phyloP scores from a whole-genome alignment of 2,329 filamentous ascomycete species.

The Verticillium longisporum region DNA sequence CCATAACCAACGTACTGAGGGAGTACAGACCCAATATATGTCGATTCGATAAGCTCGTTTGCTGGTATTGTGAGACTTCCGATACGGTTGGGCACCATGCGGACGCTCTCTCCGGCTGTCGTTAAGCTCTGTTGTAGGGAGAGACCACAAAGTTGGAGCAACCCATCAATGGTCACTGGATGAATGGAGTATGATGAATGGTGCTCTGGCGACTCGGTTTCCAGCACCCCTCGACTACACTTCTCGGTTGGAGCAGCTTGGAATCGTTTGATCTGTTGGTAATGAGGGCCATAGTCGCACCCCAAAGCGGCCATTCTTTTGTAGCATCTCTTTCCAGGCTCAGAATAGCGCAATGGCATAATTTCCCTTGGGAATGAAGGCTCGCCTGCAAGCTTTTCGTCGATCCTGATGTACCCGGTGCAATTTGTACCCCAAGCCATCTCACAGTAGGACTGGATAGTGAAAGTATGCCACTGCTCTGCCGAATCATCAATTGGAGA shows the following conservation, averaged over 20 bases:
- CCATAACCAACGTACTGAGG: neutral
- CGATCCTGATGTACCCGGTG: neutral
- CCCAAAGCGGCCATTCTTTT: neutral
- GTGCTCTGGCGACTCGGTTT: neutral
- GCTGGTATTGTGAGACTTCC: neutral
- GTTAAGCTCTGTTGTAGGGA: neutral
- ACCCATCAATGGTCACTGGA: neutral
- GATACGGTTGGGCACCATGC: neutral
- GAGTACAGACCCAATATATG: neutral
- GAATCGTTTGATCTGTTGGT: neutral
- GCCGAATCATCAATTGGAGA: neutral
- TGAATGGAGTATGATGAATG: conserved; percentile 2
- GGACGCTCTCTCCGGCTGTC: neutral
- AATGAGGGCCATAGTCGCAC: neutral
- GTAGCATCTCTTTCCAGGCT: neutral
- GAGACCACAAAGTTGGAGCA: neutral
- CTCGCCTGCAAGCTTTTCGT: neutral
- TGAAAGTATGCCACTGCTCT: conserved; percentile 3
- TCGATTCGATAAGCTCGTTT: too few species aligned
- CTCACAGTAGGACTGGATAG: neutral
- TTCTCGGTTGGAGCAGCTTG: neutral
- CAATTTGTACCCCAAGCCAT: conserved; percentile 1
- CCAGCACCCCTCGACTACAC: neutral
- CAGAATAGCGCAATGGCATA: neutral
- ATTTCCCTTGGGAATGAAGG: too few species aligned